Evolutionary conservation across 2,329 filamentous ascomycete species (phyloP).

Genomic region (Drechslera avenae): DNA sequence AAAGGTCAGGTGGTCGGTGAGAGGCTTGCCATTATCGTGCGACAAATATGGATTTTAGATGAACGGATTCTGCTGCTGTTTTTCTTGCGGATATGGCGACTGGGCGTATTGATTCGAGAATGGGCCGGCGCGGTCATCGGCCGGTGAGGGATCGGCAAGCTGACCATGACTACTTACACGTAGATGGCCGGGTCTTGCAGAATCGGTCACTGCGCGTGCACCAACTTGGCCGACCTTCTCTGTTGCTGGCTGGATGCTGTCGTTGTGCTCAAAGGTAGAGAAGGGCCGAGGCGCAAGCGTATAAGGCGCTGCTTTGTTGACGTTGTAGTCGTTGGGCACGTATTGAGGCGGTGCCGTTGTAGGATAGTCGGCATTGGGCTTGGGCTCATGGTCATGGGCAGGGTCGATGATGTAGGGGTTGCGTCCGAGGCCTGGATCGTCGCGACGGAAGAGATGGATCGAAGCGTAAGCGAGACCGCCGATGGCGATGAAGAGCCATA

Average conservation of each 20-base stretch:
- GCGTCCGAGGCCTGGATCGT: conserved; percentile 34
- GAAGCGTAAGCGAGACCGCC: conserved; percentile 72
- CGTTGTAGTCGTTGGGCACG: conserved; percentile 50
- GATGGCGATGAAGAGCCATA: conserved; percentile 80
- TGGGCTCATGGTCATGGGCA: conserved; percentile 24
- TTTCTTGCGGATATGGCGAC: conserved; percentile 27
- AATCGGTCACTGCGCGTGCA: conserved; percentile 50
- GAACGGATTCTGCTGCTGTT: conserved; percentile 46
- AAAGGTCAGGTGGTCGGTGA: conserved; percentile 53
- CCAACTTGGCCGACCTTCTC: conserved; percentile 54
- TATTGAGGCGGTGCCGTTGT: conserved; percentile 50
- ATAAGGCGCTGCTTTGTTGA: conserved; percentile 54
- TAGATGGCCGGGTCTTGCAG: conserved; percentile 51
- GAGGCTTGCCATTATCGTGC: conserved; percentile 1
- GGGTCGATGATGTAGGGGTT: conserved; percentile 43
- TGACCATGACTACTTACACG: conserved; percentile 54
- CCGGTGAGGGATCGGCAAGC: conserved; percentile 51
- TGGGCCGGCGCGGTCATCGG: conserved; percentile 44
- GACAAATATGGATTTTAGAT: conserved; percentile 43
- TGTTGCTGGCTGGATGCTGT: conserved; percentile 30
- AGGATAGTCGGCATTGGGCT: conserved; percentile 26
- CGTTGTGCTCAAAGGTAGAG: conserved; percentile 48
- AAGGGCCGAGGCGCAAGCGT: conserved; percentile 53
- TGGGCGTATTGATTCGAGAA: conserved; percentile 33
- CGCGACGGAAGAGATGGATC: conserved; percentile 65